A percentile compares a stretch with the other conserved stretches of the same genome.
Evolutionary conservation across 2,329 filamentous ascomycete genomes (phyloP).

Genomic region (Venturia nashicola): DNA sequence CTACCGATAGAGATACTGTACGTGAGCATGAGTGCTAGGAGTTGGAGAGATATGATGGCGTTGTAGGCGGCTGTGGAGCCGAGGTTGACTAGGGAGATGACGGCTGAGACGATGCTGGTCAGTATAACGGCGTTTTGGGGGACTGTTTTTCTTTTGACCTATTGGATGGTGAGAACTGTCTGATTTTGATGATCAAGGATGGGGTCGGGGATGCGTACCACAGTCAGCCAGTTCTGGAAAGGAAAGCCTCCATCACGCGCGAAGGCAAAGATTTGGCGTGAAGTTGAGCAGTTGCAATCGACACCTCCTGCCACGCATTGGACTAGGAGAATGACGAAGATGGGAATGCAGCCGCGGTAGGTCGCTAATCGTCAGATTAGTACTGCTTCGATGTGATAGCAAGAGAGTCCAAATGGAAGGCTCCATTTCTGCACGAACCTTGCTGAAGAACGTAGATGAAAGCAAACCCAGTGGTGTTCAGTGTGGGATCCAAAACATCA

Average conservation of each 20-base stretch:
- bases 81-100: slow-evolving; percentile 29
- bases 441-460: slow-evolving; percentile 24
- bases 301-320: slow-evolving; percentile 22
- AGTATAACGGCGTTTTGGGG: slow-evolving; percentile 25
- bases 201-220: slow-evolving; percentile 13
- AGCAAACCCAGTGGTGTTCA: slow-evolving; percentile 16
- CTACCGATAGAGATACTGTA: slow-evolving; percentile 22
- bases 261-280: slow-evolving; percentile 38
- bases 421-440: slow-evolving; percentile 15
- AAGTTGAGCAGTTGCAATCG: slow-evolving; percentile 33
- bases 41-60: slow-evolving; percentile 24
- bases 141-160: slow-evolving; percentile 23
- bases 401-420: neutral
- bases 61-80: slow-evolving; percentile 27
- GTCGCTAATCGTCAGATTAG: slow-evolving; percentile 15
- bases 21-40: slow-evolving; percentile 18
- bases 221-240: slow-evolving; percentile 18
- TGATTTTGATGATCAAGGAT: no score
- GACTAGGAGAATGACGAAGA: slow-evolving; percentile 25
- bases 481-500: slow-evolving; percentile 11
- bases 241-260: slow-evolving; percentile 36
- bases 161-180: slow-evolving; percentile 15
- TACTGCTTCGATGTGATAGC: slow-evolving; percentile 7
- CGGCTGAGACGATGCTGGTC: slow-evolving; percentile 18
- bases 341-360: slow-evolving; percentile 12